Percentiles rank a stretch among this genome's conserved stretches.
These are phyloP conservation scores for Exophiala sideris DNA, from an alignment of 2,329 filamentous ascomycete species.

Conservation along the genomic window DNA sequence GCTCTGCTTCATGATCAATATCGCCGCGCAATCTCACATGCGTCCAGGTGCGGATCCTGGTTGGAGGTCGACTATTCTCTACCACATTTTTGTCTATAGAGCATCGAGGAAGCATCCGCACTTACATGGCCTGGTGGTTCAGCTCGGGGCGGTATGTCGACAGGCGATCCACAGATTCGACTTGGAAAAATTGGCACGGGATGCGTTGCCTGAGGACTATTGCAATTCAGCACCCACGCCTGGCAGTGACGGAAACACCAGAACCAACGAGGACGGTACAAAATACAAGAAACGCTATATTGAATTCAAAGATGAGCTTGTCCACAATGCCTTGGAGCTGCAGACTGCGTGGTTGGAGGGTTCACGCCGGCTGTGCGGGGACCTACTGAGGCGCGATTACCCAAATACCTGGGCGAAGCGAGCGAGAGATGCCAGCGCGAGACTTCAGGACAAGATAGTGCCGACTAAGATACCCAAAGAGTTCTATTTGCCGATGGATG, in stretches of 20 bases:
- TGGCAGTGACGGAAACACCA: conserved; percentile 42
- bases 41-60: conserved; percentile 37
- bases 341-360: conserved; percentile 45
- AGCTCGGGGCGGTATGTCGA: conserved; percentile 47
- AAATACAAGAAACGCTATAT: conserved; percentile 40
- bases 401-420: conserved; percentile 44
- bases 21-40: conserved; percentile 41
- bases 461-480: conserved; percentile 33
- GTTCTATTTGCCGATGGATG: conserved; percentile 42
- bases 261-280: conserved; percentile 30
- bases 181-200: conserved; percentile 43
- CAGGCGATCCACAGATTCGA: conserved; percentile 45
- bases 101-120: conserved; percentile 38
- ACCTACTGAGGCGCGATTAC: conserved; percentile 40
- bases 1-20: conserved; percentile 48
- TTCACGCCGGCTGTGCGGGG: conserved; percentile 38
- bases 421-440: conserved; percentile 36
- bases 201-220: conserved; percentile 39
- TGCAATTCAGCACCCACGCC: conserved; percentile 39
- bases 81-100: conserved; percentile 45
- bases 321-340: conserved; percentile 41
- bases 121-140: conserved; percentile 43
- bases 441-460: conserved; percentile 33
- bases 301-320: conserved; percentile 40
- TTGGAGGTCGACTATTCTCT: conserved; percentile 48